Conservation (phyloP, 1,284 basidiomycete genomes). For the Bjerkandera adusta region DNA sequence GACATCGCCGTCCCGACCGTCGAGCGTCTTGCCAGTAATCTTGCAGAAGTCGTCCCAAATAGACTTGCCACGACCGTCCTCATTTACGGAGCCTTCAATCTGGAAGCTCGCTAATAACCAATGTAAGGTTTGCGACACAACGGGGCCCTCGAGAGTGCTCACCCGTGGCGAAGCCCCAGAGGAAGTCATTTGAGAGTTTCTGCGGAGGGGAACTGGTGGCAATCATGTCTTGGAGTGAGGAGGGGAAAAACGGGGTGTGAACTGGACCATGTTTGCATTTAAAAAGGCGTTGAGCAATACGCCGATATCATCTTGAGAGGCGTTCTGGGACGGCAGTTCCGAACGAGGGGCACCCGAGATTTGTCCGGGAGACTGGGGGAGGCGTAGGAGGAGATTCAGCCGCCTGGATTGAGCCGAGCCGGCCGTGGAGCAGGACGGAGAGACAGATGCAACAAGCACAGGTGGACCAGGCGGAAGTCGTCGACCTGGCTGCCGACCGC, state of each 20-base stretch:
- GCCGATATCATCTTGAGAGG: constrained; percentile 31
- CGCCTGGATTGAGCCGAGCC: constrained; percentile 13
- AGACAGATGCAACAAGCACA: background rate
- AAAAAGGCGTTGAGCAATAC: constrained; percentile 22
- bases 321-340: constrained; percentile 30
- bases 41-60: constrained; percentile 77
- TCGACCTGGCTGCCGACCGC: background rate
- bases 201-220: constrained; percentile 16
- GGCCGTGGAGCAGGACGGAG: constrained; percentile 10
- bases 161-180: constrained; percentile 76
- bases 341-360: constrained; percentile 29
- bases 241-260: constrained; percentile 22
- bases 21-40: constrained; percentile 61
- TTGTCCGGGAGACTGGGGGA: constrained; percentile 24
- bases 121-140: constrained; percentile 1
- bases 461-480: background rate
- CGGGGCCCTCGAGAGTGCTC: constrained; percentile 14
- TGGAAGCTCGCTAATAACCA: constrained; percentile 52
- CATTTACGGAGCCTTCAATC: constrained; percentile 63
- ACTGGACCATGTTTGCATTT: constrained; percentile 25
- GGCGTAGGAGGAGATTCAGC: constrained; percentile 9
- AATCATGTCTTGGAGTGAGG: constrained; percentile 22
- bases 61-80: constrained; percentile 59
- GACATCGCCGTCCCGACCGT: constrained; percentile 63
- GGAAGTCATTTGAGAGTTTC: constrained; percentile 52